Conservation (phyloP, 2,329 filamentous ascomycete genomes). For the Dryadomyces quercus-mongolicae region DNA sequence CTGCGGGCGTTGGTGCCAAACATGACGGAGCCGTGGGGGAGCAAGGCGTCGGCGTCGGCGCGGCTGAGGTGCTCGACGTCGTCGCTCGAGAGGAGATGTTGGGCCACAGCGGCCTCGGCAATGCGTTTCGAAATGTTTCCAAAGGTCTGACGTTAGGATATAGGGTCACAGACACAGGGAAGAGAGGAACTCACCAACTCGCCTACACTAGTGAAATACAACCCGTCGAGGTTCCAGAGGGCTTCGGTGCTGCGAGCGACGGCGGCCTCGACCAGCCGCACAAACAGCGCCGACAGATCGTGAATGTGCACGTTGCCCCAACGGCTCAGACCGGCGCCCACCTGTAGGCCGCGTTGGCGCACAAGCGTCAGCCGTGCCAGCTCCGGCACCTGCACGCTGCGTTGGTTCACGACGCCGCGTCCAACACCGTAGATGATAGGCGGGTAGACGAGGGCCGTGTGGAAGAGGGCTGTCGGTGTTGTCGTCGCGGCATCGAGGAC, state of each 20-base stretch:
- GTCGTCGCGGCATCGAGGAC: background rate
- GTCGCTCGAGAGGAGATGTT: background rate
- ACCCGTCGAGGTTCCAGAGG: background rate
- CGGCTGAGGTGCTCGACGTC: background rate
- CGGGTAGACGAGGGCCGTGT: background rate
- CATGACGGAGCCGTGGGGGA: background rate
- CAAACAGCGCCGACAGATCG: background rate
- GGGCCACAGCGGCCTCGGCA: background rate
- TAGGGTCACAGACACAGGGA: background rate
- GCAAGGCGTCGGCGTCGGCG: background rate
- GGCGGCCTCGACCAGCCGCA: background rate
- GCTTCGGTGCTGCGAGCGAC: background rate
- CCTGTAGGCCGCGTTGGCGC: background rate
- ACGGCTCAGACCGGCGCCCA: background rate
- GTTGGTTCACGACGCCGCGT: background rate
- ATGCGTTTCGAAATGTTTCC: background rate
- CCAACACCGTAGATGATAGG: background rate
- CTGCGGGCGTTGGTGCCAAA: background rate
- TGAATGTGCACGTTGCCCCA: conserved; percentile 2
- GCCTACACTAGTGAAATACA: background rate
- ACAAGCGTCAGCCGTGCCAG: background rate
- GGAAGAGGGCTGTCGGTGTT: background rate
- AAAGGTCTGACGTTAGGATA: background rate
- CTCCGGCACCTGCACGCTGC: background rate
- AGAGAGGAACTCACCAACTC: background rate